These are phyloP conservation scores for Spathaspora boniae DNA, from an alignment of 805 yeast species.

Conservation along the genomic window DNA sequence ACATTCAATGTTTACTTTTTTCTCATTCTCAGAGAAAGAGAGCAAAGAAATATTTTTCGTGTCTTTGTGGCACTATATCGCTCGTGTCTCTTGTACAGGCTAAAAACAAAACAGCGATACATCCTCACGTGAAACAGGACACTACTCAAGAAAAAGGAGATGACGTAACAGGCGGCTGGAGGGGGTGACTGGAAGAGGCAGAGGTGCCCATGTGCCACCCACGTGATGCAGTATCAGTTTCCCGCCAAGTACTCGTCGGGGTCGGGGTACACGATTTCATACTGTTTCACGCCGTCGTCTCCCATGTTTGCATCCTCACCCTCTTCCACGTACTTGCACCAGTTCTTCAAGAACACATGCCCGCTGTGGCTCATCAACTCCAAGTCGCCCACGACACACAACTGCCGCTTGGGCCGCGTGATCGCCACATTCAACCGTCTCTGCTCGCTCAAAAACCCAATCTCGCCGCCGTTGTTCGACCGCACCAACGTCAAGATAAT, in stretches of 20 bases:
- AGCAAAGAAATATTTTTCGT: background rate
- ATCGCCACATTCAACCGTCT: conserved; percentile 90
- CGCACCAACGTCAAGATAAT: conserved; percentile 80
- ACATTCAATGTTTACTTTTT: background rate
- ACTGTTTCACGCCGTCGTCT: conserved; percentile 24
- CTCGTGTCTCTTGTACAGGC: too few species aligned
- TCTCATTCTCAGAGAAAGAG: background rate
- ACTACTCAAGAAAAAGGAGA: background rate
- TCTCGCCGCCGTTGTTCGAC: conserved; percentile 63
- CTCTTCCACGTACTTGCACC: conserved; percentile 72
- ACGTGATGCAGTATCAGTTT: background rate
- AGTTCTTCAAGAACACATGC: conserved; percentile 49
- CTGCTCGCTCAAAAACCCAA: conserved; percentile 79
- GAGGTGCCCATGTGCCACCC: too few species aligned
- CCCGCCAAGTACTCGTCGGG: conserved; percentile 20
- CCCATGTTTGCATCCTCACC: conserved; percentile 7
- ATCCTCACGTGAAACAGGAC: too few species aligned
- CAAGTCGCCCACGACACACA: conserved; percentile 84
- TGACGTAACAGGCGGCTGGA: background rate
- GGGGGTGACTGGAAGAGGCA: too few species aligned
- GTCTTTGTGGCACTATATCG: too few species aligned
- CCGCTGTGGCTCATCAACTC: conserved; percentile 53
- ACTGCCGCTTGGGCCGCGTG: conserved; percentile 82
- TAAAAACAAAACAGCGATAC: too few species aligned
- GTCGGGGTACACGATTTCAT: conserved; percentile 64